Conservation (phyloP, 2,329 filamentous ascomycete species). For the Aspergillus costaricaensis region DNA sequence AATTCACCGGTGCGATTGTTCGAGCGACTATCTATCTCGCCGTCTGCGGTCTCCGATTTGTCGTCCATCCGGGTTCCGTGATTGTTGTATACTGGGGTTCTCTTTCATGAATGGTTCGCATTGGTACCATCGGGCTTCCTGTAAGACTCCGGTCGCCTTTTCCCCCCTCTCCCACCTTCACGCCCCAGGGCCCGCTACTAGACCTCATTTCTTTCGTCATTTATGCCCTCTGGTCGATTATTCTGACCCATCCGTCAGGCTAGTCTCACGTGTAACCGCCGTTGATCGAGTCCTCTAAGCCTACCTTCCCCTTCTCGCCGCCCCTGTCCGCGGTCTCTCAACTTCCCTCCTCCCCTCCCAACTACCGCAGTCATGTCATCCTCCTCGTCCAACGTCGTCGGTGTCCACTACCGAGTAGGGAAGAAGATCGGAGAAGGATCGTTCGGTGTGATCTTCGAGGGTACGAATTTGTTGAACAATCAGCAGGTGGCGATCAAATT, state of each 20-base stretch:
- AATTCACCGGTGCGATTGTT: conserved; percentile 15
- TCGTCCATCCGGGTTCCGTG: conserved; percentile 8
- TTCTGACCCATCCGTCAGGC: conserved; percentile 8
- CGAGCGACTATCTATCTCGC: conserved; percentile 7
- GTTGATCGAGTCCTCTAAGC: conserved; percentile 18
- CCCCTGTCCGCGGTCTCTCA: conserved; percentile 14
- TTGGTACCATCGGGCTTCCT: conserved; percentile 18
- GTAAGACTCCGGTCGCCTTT: conserved; percentile 14
- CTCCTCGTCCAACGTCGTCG: conserved; percentile 93
- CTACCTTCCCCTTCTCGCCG: conserved; percentile 14
- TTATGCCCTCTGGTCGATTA: conserved; percentile 12
- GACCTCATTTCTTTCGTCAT: neutral
- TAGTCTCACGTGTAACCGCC: conserved; percentile 24
- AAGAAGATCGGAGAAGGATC: conserved; percentile 99
- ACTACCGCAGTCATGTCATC: conserved; percentile 65
- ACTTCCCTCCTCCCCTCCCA: conserved; percentile 8
- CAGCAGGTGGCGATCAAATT: conserved; percentile 99
- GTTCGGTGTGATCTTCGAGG: conserved; percentile 98
- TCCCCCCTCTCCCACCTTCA: neutral
- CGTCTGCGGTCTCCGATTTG: conserved; percentile 7
- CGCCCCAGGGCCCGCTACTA: neutral
- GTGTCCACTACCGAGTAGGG: conserved; percentile 96
- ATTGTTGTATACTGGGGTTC: conserved; percentile 1
- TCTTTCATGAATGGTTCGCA: conserved; percentile 25
- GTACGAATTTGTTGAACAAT: conserved; percentile 97